Conservation (phyloP, 2,329 filamentous ascomycete genomes). For the Pseudonectria foliicola region DNA sequence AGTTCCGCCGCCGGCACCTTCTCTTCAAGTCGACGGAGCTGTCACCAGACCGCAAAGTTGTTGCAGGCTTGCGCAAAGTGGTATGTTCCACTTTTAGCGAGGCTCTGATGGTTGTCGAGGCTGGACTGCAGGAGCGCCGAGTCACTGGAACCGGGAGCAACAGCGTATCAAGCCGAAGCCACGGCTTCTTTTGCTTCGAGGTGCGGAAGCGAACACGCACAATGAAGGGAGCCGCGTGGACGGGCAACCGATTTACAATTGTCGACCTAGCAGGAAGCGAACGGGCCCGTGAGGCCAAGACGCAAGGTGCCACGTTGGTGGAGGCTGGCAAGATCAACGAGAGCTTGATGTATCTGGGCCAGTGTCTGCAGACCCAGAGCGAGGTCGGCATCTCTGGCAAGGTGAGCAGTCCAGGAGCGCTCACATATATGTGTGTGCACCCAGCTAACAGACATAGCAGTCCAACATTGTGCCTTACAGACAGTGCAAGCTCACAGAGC, state of each 20-base stretch:
- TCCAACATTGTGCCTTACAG: constrained; percentile 70
- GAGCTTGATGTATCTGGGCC: constrained; percentile 94
- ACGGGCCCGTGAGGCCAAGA: constrained; percentile 87
- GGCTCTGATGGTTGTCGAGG: constrained; percentile 82
- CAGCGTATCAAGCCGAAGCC: constrained; percentile 82
- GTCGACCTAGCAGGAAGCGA: constrained; percentile 93
- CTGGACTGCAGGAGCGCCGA: constrained; percentile 76
- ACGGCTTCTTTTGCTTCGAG: constrained; percentile 94
- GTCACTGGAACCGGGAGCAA: constrained; percentile 91
- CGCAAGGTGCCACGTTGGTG: constrained; percentile 81
- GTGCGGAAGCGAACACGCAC: constrained; percentile 67
- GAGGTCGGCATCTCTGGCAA: constrained; percentile 67
- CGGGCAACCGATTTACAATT: constrained; percentile 72
- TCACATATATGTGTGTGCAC: background rate
- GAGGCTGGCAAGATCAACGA: constrained; percentile 99
- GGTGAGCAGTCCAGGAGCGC: constrained; percentile 41
- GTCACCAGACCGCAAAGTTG: constrained; percentile 86
- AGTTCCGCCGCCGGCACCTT: constrained; percentile 67
- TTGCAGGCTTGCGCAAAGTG: constrained; percentile 84
- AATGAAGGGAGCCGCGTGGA: constrained; percentile 54
- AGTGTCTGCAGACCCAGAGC: constrained; percentile 93
- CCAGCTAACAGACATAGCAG: constrained; percentile 33
- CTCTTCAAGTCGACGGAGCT: constrained; percentile 88
- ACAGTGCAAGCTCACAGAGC: constrained; percentile 78
- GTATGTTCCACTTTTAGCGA: constrained; percentile 77